Base-by-base conservation (phyloP, 345 rosid genomes). In the Hibiscus syriacus region DNA sequence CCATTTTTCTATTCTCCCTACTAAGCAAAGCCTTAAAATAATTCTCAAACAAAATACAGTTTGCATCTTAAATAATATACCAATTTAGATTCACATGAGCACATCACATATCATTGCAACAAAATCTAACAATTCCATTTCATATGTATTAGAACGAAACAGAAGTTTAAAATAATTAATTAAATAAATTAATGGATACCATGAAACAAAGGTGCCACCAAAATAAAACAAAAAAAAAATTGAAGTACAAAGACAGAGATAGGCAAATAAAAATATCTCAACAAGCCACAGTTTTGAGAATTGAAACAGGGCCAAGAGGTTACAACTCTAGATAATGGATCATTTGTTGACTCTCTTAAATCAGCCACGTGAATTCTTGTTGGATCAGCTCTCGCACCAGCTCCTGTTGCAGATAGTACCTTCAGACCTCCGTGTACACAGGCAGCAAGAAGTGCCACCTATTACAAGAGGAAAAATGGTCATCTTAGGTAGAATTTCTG, bases 381-480 rank as follows among this genome's bases (percentile, higher is more conserved):
- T 55, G 99, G 97, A 68, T 94, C 97, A 67, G 96, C 96, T 87
- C 99, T 89, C 26, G 97, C 96, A 64, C 99, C 99, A 14, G 97
- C 96, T 77, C 95, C 97, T 32, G 96, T 90, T 55, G 99, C 96
- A 75, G 89, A 85, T 4, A 94, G 78, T 76, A 94, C 92, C 89
- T 83, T 89, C 76, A 94, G 73, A 69, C 92, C 94, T 73, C 96
- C 86, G 70, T 68, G 84, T 48, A 84, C 86, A 39, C 97, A 90
- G 34, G 98, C 97, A 71, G 97, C 96, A 77, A 93, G 90, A 80
- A 93, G 98, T 64, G 87, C 92, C 72, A 92, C 98, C 97, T 93
- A 74, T 64, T 39, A 77, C 54, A 75, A 30, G 78, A 9, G 71
- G 66, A 76, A 69, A 59, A 57, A 8, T 6, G 66, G 65, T 52